These are phyloP conservation scores for Miscanthus lutarioriparius DNA, from an alignment of 176 grass and related monocot genomes.

Conservation along the genomic window DNA sequence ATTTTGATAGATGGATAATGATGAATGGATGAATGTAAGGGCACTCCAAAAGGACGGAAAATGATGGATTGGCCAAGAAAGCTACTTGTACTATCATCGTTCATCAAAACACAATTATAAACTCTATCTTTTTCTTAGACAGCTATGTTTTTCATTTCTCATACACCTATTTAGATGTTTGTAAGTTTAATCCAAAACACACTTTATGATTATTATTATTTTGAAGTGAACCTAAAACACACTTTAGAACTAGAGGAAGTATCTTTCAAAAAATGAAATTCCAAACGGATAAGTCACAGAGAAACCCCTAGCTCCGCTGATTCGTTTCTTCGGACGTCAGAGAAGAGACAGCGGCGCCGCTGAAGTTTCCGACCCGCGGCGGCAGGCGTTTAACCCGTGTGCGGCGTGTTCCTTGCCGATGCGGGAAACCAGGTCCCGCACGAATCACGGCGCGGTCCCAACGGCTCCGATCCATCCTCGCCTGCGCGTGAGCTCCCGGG, in stretches of 20 bases:
- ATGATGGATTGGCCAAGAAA: slow-evolving; percentile 18
- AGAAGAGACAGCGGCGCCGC: neutral
- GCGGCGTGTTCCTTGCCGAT: neutral
- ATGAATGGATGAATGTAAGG: neutral
- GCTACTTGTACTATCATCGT: neutral
- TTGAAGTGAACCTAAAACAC: neutral
- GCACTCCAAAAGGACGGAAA: slow-evolving; percentile 11
- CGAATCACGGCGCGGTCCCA: neutral
- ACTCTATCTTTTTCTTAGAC: neutral
- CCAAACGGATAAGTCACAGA: neutral
- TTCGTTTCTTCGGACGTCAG: neutral
- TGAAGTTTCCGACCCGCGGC: slow-evolving; percentile 1
- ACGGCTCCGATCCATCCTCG: neutral
- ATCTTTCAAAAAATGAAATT: neutral
- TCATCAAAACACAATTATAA: neutral
- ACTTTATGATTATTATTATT: neutral
- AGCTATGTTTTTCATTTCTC: neutral
- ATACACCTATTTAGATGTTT: neutral
- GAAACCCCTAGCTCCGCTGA: neutral
- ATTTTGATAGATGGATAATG: slow-evolving; percentile 6
- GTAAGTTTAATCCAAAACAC: no score
- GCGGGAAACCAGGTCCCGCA: neutral
- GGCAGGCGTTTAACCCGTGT: slow-evolving; percentile 29
- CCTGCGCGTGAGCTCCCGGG: neutral
- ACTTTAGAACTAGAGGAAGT: neutral